Base-by-base conservation (phyloP, 805 yeast genomes). In the Grigorovia transvaalensis region DNA sequence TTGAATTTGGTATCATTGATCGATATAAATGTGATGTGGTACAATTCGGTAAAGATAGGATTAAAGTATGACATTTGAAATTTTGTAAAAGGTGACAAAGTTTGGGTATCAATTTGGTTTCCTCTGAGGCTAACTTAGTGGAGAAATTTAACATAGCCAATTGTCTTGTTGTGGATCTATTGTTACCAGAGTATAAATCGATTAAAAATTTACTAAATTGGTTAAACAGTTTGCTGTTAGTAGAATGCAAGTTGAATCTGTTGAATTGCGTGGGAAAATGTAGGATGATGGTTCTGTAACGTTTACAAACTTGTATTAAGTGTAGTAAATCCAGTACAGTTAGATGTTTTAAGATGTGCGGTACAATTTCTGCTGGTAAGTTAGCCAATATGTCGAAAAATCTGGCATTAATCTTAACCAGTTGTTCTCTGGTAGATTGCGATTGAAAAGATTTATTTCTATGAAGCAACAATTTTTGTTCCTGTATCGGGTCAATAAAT, bases 321-420 rank as follows among this genome's bases (percentile, higher is more conserved):
- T 47, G 50, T 13, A 59, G 30, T 7, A 65, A 44, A 17, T 66
- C 65, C 35, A 46, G 56, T 6, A 60, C 44, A 7, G 53, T 46
- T 6, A 66, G 57, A 13, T 55, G 47, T 19, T 42, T 17, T 11
- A 67, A 50, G 12, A 67, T 55, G 4, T 35, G 15, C 4, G 59
- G 56, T 7, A 60, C n/a, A n/a, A 67, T 20, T 52, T 67, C 71
- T 0, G 53, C 8, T 1, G 71, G 71, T 11, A 66, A 46, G 8
- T 38, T 38, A 8, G 18, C 42, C 42, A 38, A 13, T 12, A 38
- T 38, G 15, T 38, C 42, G 15, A 38, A 38, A 38, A 5, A 33
- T 33, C 8, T 9, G 4, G 38, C 11, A 9, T 13, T 33, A 11
- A 11, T 33, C 15, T 5, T 33, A 33, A 5, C 15, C 15, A 33